Base-by-base conservation (phyloP, 2,329 filamentous ascomycete species). In the Orbilia quercus region DNA sequence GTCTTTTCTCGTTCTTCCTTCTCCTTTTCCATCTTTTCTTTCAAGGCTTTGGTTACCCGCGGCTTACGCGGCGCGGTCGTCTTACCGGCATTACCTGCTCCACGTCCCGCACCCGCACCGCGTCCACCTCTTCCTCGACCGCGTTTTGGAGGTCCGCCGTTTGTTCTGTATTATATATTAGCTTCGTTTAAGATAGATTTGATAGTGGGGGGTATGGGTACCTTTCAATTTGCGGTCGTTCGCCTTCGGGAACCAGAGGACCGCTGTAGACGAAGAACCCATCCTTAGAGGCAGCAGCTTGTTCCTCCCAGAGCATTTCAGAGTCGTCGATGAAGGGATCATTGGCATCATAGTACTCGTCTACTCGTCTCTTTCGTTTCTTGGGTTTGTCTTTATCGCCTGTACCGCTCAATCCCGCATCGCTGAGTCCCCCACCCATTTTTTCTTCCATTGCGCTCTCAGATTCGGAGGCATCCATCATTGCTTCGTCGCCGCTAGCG, bases 241-340 rank as follows among this genome's bases (percentile, higher is more conserved):
- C 90, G 20, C 89, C 91, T 81, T 96, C 92, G 3, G 90, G 90
- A 20, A 98, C 87, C 50, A 99, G 83, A 7, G 94, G 94, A 2
- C 95, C 95, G 73, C 91, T 96, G 81, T 97, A 99, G 1, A 99
- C 95, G 80, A 98, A 99, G 83, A 98, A 99, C 0, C 95, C 95
- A 79, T 98, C 95, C 77, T 94, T 91, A 76, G 91, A 94, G 50
- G 95, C 93, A 2, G 94, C 92, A 5, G 94, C 94, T 79, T 96
- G 91, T 79, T 96, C 92, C 81, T 98, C 92, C 94, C 94, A 98
- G 0, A 96, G 85, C 79, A 97, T 81, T 80, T 99, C 95, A 0
- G 92, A 96, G 79, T 99, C 95, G 78, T 99, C 95, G 64, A 94
- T 88, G 81, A 94, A 94, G 59, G 90, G 90, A 78, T 93, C 91